These are phyloP conservation scores for Dillenia turbinata DNA, from an alignment of 164 flowering plant species.

Conservation along the genomic window DNA sequence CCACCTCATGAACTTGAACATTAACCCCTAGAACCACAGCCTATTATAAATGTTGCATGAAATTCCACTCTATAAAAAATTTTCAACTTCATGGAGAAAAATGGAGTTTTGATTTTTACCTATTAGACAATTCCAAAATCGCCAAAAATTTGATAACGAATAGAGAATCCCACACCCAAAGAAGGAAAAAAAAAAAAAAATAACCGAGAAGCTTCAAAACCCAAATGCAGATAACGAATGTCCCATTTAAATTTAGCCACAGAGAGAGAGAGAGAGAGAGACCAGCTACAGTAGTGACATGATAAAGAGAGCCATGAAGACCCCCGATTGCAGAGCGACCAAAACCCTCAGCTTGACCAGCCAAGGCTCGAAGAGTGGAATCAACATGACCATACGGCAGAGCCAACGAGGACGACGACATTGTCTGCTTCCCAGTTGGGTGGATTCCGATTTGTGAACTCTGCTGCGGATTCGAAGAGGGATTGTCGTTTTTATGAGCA, in stretches of 20 bases:
- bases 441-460: not conserved
- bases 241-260: not conserved
- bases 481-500: constrained; percentile 7
- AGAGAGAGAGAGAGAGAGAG: not conserved
- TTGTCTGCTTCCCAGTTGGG: not conserved
- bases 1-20: too few species aligned
- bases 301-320: constrained; percentile 55
- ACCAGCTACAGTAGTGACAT: constrained; percentile 71
- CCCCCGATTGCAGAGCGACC: constrained; percentile 81
- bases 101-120: too few species aligned
- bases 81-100: too few species aligned
- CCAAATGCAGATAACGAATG: not conserved
- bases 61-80: too few species aligned
- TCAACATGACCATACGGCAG: constrained; percentile 64
- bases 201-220: not conserved
- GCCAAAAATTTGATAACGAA: not conserved
- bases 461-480: not conserved
- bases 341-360: constrained; percentile 83
- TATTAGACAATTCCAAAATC: too few species aligned
- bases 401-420: constrained; percentile 13
- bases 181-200: not conserved
- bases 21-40: too few species aligned
- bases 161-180: too few species aligned
- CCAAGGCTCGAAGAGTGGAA: constrained; percentile 48
- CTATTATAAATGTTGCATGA: too few species aligned